phyloP scores from a whole-genome alignment of 2,329 filamentous ascomycete species.

The Aspergillus floridensis region DNA sequence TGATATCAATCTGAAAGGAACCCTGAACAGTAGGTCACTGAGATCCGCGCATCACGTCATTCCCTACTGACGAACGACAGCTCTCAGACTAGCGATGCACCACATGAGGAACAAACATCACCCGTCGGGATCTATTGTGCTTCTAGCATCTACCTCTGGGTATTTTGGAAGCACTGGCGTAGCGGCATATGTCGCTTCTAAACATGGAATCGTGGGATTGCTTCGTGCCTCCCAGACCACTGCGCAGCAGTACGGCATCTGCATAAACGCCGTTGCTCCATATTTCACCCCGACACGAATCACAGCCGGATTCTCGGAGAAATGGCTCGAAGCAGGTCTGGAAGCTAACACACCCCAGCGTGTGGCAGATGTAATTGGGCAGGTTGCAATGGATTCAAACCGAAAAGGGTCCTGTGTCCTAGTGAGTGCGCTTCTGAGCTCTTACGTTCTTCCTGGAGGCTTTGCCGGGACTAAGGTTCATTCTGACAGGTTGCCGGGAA shows the following conservation, averaged over 20 bases:
- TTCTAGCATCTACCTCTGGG: conserved; percentile 44
- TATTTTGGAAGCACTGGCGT: conserved; percentile 47
- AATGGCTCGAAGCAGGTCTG: conserved; percentile 41
- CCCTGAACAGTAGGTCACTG: conserved; percentile 41
- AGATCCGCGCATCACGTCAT: neutral
- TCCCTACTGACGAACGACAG: conserved; percentile 19
- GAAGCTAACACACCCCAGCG: conserved; percentile 44
- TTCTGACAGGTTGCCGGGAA: conserved; percentile 19
- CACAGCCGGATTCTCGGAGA: conserved; percentile 37
- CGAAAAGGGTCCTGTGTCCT: conserved; percentile 28
- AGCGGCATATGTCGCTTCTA: conserved; percentile 44
- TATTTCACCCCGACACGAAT: conserved; percentile 50
- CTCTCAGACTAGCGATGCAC: conserved; percentile 30
- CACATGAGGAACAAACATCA: conserved; percentile 22
- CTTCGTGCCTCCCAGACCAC: conserved; percentile 37
- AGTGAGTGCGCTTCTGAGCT: conserved; percentile 15
- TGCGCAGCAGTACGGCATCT: conserved; percentile 36
- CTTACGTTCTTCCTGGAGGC: neutral
- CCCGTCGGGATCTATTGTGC: conserved; percentile 37
- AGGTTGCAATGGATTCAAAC: conserved; percentile 34
- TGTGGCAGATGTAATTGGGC: conserved; percentile 44
- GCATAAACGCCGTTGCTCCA: conserved; percentile 49
- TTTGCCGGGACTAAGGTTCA: neutral
- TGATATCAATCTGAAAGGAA: conserved; percentile 47
- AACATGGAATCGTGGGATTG: conserved; percentile 44